Conservation (phyloP, 148 eudicot species). For the Vaccinium vitisidaea region DNA sequence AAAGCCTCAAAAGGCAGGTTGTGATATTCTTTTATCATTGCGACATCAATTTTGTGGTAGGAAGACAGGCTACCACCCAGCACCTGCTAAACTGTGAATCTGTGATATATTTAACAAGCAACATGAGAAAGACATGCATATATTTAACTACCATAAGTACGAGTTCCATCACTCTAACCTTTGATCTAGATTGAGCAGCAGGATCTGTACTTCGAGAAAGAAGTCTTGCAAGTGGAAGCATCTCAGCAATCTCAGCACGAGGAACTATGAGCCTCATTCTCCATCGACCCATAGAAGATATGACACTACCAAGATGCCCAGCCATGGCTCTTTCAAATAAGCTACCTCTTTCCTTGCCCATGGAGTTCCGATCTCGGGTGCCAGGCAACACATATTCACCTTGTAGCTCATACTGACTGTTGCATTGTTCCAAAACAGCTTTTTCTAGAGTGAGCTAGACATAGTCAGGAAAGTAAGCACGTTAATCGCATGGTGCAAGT, state of each 20-base stretch:
- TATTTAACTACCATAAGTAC: not conserved
- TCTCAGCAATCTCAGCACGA: constrained; percentile 96
- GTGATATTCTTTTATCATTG: not conserved
- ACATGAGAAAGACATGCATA: constrained; percentile 5
- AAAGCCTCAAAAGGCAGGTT: not conserved
- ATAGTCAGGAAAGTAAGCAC: constrained; percentile 7
- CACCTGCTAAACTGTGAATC: not conserved
- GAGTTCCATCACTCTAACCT: constrained; percentile 43
- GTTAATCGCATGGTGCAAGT: not conserved
- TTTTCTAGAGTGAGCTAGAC: constrained; percentile 89
- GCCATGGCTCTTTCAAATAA: constrained; percentile 82
- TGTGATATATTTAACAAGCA: not conserved
- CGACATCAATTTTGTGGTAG: not conserved
- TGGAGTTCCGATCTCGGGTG: constrained; percentile 70
- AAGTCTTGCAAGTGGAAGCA: constrained; percentile 99
- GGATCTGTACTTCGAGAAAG: constrained; percentile 97
- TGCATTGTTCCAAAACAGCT: constrained; percentile 90
- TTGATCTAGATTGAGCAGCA: constrained; percentile 90
- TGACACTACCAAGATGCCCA: constrained; percentile 85
- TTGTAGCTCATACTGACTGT: constrained; percentile 93
- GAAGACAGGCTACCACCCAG: not conserved
- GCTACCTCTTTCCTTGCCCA: constrained; percentile 59
- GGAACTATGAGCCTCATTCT: constrained; percentile 98
- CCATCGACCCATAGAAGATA: constrained; percentile 99
- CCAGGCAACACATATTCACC: constrained; percentile 99